Base-by-base conservation (phyloP, 2,329 filamentous ascomycete species). In the Monilinia polystroma region DNA sequence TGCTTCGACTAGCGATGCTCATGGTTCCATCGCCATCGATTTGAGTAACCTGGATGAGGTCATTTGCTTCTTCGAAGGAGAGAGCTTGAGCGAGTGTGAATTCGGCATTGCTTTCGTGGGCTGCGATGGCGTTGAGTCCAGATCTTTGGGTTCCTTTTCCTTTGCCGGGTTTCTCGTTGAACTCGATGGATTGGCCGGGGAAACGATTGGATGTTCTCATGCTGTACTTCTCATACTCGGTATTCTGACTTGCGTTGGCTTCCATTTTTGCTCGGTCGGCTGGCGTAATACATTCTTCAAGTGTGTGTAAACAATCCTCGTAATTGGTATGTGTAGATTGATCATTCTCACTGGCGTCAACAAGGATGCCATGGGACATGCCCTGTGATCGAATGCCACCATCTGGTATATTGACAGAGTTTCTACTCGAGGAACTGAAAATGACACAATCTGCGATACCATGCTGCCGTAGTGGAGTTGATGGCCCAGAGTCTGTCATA, bases 241-340 rank as follows among this genome's bases (percentile, higher is more conserved):
- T 55, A 53, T 32, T 4, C 18, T 16, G 47, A n/a, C 60, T 65
- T 10, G 29, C 54, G 51, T 32, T 26, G 7, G 63, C 63, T 65
- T 65, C 63, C 43, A 41, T 38, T n/a, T 43, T 59, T 11, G 8
- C 54, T 43, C 16, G 58, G 16, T 65, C 53, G 18, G 63, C 41
- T 7, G 63, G 63, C 23, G 63, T 52, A 6, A 59, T 45, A 16
- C 54, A 65, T 38, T 65, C 63, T 26, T 65, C 54, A 12, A 65
- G 32, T n/a, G 29, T 65, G 18, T 65, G 63, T 7, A 52, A 12
- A 52, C 32, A 57, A 49, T 65, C 63, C 20, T 59, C 54, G 43
- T 65, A 65, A 8, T 51, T 65, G 16, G 43, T 65, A 14, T 38
- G 43, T 20, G 43, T 52, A 10, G 43, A 41, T 43, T 59, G 63